Percentiles rank a stretch among this genome's conserved stretches.
These are phyloP conservation scores for Fusarium caatingaense DNA, from an alignment of 2,329 filamentous ascomycete genomes.

Conservation along the genomic window DNA sequence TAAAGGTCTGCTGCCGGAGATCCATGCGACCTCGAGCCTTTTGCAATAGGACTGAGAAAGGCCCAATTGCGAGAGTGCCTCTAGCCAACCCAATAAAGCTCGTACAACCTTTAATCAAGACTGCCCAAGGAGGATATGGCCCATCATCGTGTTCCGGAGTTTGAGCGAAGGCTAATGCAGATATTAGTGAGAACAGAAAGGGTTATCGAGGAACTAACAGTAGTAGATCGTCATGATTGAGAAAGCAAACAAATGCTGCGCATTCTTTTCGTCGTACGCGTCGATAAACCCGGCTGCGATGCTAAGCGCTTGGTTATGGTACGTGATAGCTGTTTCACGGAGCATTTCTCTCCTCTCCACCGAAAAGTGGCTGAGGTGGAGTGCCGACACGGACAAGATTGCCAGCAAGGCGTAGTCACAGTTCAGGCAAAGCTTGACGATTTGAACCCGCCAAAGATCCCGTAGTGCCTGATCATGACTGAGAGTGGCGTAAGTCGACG, in stretches of 20 bases:
- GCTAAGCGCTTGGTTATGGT: neutral
- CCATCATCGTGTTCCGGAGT: neutral
- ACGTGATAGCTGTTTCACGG: neutral
- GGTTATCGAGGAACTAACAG: accelerated
- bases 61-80: neutral
- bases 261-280: neutral
- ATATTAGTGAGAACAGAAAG: accelerated
- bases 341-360: accelerated
- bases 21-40: too few species aligned
- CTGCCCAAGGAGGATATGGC: neutral
- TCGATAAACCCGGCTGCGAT: neutral
- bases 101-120: neutral
- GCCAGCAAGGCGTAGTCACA: neutral
- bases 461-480: neutral
- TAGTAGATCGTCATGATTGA: neutral
- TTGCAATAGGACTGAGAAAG: neutral
- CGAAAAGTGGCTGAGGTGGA: neutral
- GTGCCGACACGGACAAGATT: neutral
- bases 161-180: neutral
- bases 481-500: neutral
- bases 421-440: neutral
- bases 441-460: neutral
- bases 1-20: neutral
- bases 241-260: neutral
- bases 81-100: accelerated